Conservation (phyloP, 2,329 filamentous ascomycete genomes). For the Exophiala calicioides region DNA sequence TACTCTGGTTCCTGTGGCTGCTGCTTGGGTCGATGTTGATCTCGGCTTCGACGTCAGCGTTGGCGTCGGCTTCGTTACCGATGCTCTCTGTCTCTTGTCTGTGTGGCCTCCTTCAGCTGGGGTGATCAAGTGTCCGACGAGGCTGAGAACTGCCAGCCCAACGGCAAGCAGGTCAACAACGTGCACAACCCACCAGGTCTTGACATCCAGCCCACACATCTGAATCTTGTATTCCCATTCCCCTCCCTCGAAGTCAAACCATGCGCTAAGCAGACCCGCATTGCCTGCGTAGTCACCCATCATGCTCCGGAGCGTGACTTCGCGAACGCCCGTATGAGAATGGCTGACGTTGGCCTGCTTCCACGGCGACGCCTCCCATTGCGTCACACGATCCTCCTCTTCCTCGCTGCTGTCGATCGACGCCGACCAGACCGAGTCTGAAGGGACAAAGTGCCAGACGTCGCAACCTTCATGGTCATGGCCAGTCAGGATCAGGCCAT, state of each 20-base stretch:
- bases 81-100: neutral
- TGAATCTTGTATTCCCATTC: slow-evolving; percentile 82
- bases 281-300: slow-evolving; percentile 97
- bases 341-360: slow-evolving; percentile 7
- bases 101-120: neutral
- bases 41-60: too few relatives aligned
- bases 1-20: too few relatives aligned
- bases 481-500: slow-evolving; percentile 81
- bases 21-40: neutral
- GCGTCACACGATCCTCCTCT: slow-evolving; percentile 36
- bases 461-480: slow-evolving; percentile 97
- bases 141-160: slow-evolving; percentile 31
- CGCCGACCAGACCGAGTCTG: slow-evolving; percentile 16
- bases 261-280: slow-evolving; percentile 80
- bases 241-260: slow-evolving; percentile 74
- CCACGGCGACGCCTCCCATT: slow-evolving; percentile 19
- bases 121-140: neutral
- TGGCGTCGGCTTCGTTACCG: too few relatives aligned
- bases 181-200: slow-evolving; percentile 93
- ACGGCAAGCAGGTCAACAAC: slow-evolving; percentile 62
- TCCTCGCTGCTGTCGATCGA: slow-evolving; percentile 35
- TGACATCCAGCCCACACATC: slow-evolving; percentile 76
- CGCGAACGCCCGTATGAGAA: slow-evolving; percentile 65
- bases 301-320: slow-evolving; percentile 95
- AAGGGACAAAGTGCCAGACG: slow-evolving; percentile 71